Evolutionary conservation across 345 rosid genomes (phyloP).

Genomic region (Salix purpurea): DNA sequence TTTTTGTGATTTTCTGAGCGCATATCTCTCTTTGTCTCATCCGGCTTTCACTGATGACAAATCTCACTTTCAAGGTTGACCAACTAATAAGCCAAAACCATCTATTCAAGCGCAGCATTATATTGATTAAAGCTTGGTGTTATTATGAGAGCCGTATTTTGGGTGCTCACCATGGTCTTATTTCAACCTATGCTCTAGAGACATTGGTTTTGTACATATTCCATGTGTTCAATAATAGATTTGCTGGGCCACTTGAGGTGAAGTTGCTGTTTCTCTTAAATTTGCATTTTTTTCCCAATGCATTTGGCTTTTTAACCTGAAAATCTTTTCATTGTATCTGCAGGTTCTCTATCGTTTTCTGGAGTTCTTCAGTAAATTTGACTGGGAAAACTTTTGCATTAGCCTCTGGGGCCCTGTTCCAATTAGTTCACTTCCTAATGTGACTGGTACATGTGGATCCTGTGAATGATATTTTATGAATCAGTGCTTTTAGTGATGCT

Average conservation of each 20-base stretch:
- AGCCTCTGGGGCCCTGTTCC: constrained; percentile 95
- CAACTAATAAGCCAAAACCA: constrained; percentile 63
- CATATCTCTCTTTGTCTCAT: not conserved
- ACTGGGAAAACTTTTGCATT: constrained; percentile 87
- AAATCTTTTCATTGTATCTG: constrained; percentile 16
- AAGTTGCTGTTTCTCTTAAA: constrained; percentile 14
- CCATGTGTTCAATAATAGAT: constrained; percentile 61
- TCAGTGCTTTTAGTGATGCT: not conserved
- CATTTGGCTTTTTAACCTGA: constrained; percentile 14
- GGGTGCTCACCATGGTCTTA: constrained; percentile 90
- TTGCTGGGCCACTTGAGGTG: constrained; percentile 81
- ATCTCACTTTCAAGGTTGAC: constrained; percentile 50
- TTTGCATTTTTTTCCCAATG: constrained; percentile 1
- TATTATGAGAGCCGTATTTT: constrained; percentile 86
- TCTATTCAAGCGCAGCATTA: constrained; percentile 78
- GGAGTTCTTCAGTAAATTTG: constrained; percentile 95
- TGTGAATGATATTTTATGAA: not conserved
- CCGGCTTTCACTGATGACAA: not conserved
- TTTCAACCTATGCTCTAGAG: constrained; percentile 85
- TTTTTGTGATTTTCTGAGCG: not conserved
- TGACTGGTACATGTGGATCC: constrained; percentile 45
- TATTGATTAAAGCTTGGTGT: constrained; percentile 89
- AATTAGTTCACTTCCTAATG: constrained; percentile 62
- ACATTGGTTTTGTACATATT: constrained; percentile 80
- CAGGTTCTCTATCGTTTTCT: constrained; percentile 92